phyloP scores from a whole-genome alignment of 2,329 filamentous ascomycete genomes.

The Phialophora expanda region DNA sequence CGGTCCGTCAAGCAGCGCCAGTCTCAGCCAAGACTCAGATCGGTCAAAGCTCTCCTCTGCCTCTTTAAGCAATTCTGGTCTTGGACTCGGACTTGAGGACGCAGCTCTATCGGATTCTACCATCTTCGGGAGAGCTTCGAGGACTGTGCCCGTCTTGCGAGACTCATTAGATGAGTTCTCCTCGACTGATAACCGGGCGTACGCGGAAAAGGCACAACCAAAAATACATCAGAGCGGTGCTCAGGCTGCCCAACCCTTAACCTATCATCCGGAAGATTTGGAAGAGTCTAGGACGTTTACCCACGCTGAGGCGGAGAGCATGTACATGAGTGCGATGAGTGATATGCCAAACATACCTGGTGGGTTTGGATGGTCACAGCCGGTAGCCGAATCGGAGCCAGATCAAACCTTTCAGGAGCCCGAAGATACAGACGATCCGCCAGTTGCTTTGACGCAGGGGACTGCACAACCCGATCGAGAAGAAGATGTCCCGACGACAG shows the following conservation, averaged over 20 bases:
- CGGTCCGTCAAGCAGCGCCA: slow-evolving; percentile 25
- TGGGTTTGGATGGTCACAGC: slow-evolving; percentile 29
- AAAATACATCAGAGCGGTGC: background rate
- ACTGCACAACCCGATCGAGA: background rate
- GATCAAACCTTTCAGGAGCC: slow-evolving; percentile 1
- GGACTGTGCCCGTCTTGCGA: slow-evolving; percentile 5
- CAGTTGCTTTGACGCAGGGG: slow-evolving; percentile 5
- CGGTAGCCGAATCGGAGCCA: background rate
- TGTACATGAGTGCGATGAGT: slow-evolving; percentile 64
- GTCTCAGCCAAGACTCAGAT: slow-evolving; percentile 28
- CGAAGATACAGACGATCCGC: slow-evolving; percentile 1
- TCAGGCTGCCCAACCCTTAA: background rate
- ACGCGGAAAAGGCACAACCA: slow-evolving; percentile 13
- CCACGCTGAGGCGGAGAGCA: slow-evolving; percentile 57
- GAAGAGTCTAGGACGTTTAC: slow-evolving; percentile 55
- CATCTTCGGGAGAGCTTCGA: slow-evolving; percentile 19
- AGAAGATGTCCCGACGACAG: background rate
- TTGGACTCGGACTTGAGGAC: slow-evolving; percentile 28
- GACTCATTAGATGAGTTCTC: slow-evolving; percentile 17
- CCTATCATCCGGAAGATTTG: slow-evolving; percentile 44
- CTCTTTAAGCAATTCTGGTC: slow-evolving; percentile 26
- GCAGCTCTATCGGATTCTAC: slow-evolving; percentile 26
- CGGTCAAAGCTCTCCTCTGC: slow-evolving; percentile 23
- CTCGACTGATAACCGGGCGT: slow-evolving; percentile 26
- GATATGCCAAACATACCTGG: slow-evolving; percentile 32